Conservation (phyloP, 192 early-diverging fungal species). For the Podila clonocystis region DNA sequence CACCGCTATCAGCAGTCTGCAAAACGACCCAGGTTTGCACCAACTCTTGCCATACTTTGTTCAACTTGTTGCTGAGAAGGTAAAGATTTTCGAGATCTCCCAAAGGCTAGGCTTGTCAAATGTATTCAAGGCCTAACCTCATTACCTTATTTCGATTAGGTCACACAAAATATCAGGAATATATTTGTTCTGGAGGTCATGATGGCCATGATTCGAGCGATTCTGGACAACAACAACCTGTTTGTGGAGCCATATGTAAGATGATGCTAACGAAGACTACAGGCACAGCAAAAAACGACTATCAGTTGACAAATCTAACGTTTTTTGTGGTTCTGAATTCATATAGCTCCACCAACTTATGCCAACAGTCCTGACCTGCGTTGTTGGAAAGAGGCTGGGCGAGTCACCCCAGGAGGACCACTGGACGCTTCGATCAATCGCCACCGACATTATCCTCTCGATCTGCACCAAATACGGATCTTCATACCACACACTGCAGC, state of each 20-base stretch:
- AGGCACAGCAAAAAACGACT: not conserved
- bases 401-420: conserved; percentile 79
- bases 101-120: not conserved
- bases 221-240: conserved; percentile 88
- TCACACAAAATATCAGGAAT: conserved; percentile 82
- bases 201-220: conserved; percentile 80
- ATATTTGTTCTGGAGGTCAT: conserved; percentile 76
- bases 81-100: conserved; percentile 7
- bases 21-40: conserved; percentile 93
- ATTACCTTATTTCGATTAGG: conserved; percentile 43
- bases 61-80: conserved; percentile 88
- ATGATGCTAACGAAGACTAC: not conserved
- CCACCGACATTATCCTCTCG: conserved; percentile 76
- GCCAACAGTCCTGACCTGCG: conserved; percentile 91
- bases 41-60: conserved; percentile 96
- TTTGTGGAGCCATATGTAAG: conserved; percentile 95
- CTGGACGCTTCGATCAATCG: conserved; percentile 81
- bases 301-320: not conserved
- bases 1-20: conserved; percentile 84
- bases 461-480: conserved; percentile 83
- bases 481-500: conserved; percentile 88
- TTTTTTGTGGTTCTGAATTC: not conserved
- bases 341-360: conserved; percentile 94
- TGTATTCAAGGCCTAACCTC: not conserved
- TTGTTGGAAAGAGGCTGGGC: conserved; percentile 87